A percentile compares a stretch with the other conserved stretches of the same genome.
phyloP scores from a whole-genome alignment of 2,329 filamentous ascomycete genomes.

The Plectosphaerella cucumerina region DNA sequence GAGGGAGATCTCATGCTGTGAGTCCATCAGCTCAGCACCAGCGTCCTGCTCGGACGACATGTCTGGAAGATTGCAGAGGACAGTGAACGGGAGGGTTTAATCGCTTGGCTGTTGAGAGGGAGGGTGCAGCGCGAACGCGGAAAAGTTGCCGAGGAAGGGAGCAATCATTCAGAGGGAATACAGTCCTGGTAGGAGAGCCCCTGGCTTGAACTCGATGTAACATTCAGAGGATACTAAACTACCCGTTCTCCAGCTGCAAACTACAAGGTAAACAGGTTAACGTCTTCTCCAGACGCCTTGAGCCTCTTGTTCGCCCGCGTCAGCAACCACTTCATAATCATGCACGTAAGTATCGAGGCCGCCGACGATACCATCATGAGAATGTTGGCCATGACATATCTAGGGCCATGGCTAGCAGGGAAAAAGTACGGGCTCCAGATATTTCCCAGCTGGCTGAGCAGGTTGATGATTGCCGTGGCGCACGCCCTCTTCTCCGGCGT shows the following conservation, averaged over 20 bases:
- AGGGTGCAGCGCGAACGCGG: too few species aligned
- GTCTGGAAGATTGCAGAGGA: too few species aligned
- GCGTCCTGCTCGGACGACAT: too few species aligned
- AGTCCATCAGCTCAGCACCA: too few species aligned
- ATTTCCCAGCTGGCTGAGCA: constrained; percentile 30
- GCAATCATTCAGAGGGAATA: too few species aligned
- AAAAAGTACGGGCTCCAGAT: constrained; percentile 36
- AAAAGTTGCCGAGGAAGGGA: too few species aligned
- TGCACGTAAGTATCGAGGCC: constrained; percentile 3
- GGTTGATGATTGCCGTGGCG: constrained; percentile 29
- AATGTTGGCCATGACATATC: constrained; percentile 23
- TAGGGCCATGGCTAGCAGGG: constrained; percentile 18
- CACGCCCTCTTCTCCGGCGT: constrained; percentile 33
- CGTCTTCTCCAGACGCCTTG: not conserved
- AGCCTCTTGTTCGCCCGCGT: constrained; percentile 6
- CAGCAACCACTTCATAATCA: constrained; percentile 8
- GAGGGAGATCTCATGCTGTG: too few species aligned
- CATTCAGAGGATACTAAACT: not conserved
- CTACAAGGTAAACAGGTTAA: not conserved
- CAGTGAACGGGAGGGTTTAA: too few species aligned
- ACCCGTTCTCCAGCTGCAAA: not conserved
- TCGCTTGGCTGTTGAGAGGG: too few species aligned
- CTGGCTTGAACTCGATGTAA: too few species aligned
- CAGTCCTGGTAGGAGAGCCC: too few species aligned
- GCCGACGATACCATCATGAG: constrained; percentile 10